These are phyloP conservation scores for Colletotrichum tabaci DNA, from an alignment of 2,329 filamentous ascomycete species.

Conservation along the genomic window DNA sequence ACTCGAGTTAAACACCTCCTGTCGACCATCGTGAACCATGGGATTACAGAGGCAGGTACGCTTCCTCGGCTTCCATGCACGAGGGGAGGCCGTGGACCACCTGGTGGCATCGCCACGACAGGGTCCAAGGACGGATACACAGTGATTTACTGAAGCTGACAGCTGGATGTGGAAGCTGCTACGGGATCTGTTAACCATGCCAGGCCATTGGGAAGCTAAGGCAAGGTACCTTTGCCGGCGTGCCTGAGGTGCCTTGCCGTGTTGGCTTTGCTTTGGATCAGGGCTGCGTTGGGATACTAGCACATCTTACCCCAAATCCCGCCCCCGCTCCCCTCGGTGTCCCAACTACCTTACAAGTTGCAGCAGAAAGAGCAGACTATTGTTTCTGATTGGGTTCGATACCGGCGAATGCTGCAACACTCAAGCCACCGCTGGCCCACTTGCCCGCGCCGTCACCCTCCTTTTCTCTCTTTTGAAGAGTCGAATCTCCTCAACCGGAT, in stretches of 20 bases:
- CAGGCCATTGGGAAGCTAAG: slow-evolving; percentile 11
- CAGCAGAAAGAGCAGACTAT: slow-evolving; percentile 39
- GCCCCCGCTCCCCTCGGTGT: too few relatives aligned
- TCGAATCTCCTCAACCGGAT: slow-evolving; percentile 22
- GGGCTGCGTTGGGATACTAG: background rate
- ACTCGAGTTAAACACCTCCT: background rate
- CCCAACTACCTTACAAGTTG: background rate
- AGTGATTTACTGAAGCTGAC: background rate
- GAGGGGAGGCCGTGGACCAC: background rate
- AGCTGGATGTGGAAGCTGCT: slow-evolving; percentile 5
- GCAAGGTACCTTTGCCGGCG: slow-evolving; percentile 27
- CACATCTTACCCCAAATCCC: background rate
- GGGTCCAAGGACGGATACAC: background rate
- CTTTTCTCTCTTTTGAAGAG: background rate
- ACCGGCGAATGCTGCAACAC: slow-evolving; percentile 36
- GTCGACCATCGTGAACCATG: background rate
- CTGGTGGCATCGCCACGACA: background rate
- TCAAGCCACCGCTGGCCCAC: slow-evolving; percentile 36
- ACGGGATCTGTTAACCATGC: background rate
- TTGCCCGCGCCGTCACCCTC: slow-evolving; percentile 25
- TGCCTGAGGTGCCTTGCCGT: slow-evolving; percentile 15
- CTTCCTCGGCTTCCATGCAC: background rate
- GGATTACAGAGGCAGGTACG: background rate
- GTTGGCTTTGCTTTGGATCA: background rate
- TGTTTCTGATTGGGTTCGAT: slow-evolving; percentile 44